Evolutionary conservation across 1,284 basidiomycete genomes (phyloP), one percentile per base, ranked within the genome.

Genomic region (Inonotus obliquus): DNA sequence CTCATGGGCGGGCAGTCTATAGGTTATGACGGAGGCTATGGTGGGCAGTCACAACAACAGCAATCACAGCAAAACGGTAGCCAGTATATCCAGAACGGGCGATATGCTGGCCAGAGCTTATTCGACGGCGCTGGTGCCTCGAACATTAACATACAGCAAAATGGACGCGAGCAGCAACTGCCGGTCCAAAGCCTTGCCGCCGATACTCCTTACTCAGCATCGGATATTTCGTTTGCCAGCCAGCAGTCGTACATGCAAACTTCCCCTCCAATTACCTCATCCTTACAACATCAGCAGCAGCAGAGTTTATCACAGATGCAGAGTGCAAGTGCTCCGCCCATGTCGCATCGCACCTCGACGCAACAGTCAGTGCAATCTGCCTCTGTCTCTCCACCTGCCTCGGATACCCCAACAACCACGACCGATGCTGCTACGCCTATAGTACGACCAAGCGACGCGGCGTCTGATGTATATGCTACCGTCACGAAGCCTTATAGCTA

Each of bases 401-500:
- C 45, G 10, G 60, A 61, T 17, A 61, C 63, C 7, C 60, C 63
- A 10, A 54, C 57, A 35, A 61, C 57, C 11, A 52, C 57, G 21
- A 60, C 61, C 1, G 59, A 41, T 39, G 60, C 19, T 32, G 48
- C 57, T 69, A 52, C 63, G 68, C 47, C 69, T 44, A 48, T 55
- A 56, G 27, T 60, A n/a, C 67, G 47, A 67, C 72, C 21, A 63
- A 62, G 48, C 23, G 57, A 57, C 35, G 54, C 49, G 66, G 73
- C 32, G 77, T 79, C 35, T 72, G 82, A 60, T 63, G 89, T 94
- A 63, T 89, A 92, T 68, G 80, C 84, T 67, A 81, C 81, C 58
- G 84, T 95, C 39, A 89, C 85, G n/a, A 81, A 83, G 69, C 87
- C 91, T 10, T 95, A 93, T 71, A 92, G 94, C 71, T 96, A 96